Conservation (phyloP, 495 filamentous ascomycete species). For the Talaromyces trachyspermus region DNA sequence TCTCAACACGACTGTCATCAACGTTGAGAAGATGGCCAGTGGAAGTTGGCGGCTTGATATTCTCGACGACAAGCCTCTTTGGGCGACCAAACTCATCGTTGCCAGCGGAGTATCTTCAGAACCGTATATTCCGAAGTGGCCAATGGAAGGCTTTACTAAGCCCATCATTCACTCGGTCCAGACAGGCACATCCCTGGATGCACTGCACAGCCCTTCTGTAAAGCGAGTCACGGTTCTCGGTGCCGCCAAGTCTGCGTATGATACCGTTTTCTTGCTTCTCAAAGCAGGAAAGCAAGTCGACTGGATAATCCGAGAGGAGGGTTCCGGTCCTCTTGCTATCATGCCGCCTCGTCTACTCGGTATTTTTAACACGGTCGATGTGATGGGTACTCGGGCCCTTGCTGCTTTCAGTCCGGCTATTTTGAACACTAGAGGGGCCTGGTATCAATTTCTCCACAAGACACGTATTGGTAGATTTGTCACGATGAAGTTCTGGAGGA, state of each 20-base stretch:
- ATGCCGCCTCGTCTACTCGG: slow-evolving; percentile 9
- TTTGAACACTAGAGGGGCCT: slow-evolving; percentile 11
- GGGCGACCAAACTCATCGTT: slow-evolving; percentile 52
- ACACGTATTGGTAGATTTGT: slow-evolving; percentile 1
- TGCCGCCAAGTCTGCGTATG: slow-evolving; percentile 22
- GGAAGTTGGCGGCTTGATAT: not conserved
- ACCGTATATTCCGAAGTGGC: slow-evolving; percentile 40
- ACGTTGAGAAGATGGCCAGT: slow-evolving; percentile 22
- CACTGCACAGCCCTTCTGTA: not conserved
- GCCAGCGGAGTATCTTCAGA: slow-evolving; percentile 63
- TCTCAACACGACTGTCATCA: slow-evolving; percentile 12
- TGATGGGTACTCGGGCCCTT: slow-evolving; percentile 10
- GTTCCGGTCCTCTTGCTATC: slow-evolving; percentile 44
- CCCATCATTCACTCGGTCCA: slow-evolving; percentile 10
- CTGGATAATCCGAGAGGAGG: slow-evolving; percentile 66
- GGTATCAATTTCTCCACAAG: slow-evolving; percentile 12
- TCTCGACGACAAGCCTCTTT: not conserved
- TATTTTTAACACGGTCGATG: slow-evolving; percentile 8
- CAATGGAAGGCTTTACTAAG: not conserved
- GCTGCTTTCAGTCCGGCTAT: slow-evolving; percentile 14
- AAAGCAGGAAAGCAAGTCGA: slow-evolving; percentile 45
- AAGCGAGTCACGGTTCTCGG: slow-evolving; percentile 16
- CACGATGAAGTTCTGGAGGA: not conserved
- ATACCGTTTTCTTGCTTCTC: slow-evolving; percentile 15
- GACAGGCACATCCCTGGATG: not conserved